A percentile compares a stretch with the other conserved stretches of the same genome.
These are phyloP conservation scores for Fusarium cicatricum DNA, from an alignment of 2,329 filamentous ascomycete species.

Conservation along the genomic window DNA sequence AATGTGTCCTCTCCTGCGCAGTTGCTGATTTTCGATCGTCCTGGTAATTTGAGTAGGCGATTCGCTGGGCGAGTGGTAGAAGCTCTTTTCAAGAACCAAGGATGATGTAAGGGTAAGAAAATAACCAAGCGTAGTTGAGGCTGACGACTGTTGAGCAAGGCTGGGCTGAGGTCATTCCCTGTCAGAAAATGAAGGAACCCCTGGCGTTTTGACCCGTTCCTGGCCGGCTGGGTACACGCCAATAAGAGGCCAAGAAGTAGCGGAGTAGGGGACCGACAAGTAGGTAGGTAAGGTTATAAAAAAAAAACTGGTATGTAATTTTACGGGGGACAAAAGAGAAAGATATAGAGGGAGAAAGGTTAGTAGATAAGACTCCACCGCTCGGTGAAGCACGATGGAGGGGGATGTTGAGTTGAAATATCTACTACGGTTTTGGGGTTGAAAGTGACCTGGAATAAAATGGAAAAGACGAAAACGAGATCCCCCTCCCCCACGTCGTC, in stretches of 20 bases:
- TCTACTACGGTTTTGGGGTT: not conserved
- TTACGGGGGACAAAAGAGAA: constrained; percentile 9
- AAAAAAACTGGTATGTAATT: constrained; percentile 20
- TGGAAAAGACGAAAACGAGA: not conserved
- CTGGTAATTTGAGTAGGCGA: not conserved
- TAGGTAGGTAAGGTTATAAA: not conserved
- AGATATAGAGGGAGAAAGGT: not conserved
- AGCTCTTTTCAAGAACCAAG: not conserved
- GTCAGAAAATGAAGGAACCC: constrained; percentile 10
- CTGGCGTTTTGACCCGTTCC: constrained; percentile 8
- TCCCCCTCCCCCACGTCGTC: constrained; percentile 4
- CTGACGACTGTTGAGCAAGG: not conserved
- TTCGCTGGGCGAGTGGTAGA: not conserved
- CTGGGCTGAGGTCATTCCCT: constrained; percentile 22
- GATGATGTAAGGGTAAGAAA: constrained; percentile 7
- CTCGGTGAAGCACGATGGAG: not conserved
- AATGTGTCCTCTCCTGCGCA: not conserved
- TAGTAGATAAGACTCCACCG: constrained; percentile 24
- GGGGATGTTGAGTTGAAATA: constrained; percentile 7
- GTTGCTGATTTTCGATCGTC: not conserved
- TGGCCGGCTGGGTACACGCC: constrained; percentile 4
- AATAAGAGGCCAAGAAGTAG: not conserved
- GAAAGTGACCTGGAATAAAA: not conserved
- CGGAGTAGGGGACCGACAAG: not conserved
- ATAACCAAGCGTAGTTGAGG: constrained; percentile 4